phyloP scores from a whole-genome alignment of 2,329 filamentous ascomycete species.

The Colletotrichum nymphaeae region DNA sequence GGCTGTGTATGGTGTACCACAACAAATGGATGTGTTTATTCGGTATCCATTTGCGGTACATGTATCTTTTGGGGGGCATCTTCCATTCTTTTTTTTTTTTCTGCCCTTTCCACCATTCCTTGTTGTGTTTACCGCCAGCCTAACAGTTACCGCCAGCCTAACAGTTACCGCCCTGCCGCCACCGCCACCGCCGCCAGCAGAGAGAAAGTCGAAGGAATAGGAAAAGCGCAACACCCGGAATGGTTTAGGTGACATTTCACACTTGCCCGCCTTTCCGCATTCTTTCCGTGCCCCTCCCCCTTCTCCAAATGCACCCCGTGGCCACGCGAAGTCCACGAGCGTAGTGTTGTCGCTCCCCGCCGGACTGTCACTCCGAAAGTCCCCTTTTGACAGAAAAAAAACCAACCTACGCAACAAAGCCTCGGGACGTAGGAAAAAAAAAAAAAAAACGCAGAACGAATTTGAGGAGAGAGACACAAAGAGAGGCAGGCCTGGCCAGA shows the following conservation, averaged over 20 bases:
- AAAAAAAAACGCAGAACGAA: neutral
- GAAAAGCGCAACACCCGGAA: neutral
- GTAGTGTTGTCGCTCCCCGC: neutral
- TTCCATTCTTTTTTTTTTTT: neutral
- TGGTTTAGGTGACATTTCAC: neutral
- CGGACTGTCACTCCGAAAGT: neutral
- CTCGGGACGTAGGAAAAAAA: too few relatives aligned
- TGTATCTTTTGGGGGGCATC: neutral
- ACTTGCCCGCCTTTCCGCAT: neutral
- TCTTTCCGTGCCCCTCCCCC: neutral
- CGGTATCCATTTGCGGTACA: too few relatives aligned
- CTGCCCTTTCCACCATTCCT: too few relatives aligned
- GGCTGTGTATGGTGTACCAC: too few relatives aligned
- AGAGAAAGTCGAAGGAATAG: neutral
- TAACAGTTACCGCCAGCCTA: neutral
- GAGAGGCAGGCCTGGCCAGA: neutral
- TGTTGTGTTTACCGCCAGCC: too few relatives aligned
- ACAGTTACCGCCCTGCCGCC: neutral
- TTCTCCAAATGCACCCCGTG: neutral
- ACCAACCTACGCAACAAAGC: neutral
- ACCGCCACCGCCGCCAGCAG: neutral
- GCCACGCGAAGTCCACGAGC: slow-evolving; percentile 1
- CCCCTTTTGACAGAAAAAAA: neutral
- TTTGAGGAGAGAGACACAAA: neutral
- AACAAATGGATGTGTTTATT: neutral